phyloP scores from a whole-genome alignment of 164 flowering plant genomes.

The Nelumbo lutea region DNA sequence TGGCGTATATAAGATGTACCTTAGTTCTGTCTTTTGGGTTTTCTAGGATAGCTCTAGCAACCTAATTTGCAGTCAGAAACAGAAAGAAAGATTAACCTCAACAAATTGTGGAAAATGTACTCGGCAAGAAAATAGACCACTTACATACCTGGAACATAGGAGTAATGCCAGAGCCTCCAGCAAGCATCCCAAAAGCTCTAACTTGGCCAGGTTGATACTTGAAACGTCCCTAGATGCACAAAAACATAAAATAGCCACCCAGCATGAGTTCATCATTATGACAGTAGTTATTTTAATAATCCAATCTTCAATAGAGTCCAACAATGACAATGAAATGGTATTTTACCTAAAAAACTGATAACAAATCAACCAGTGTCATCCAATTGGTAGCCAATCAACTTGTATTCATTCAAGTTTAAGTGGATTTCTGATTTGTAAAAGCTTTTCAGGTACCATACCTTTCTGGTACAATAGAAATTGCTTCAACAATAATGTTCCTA shows the following conservation, averaged over 20 bases:
- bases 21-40: slow-evolving; percentile 78
- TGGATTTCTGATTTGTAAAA: no score
- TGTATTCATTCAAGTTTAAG: no score
- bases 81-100: neutral
- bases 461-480: no score
- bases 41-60: slow-evolving; percentile 89
- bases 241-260: slow-evolving; percentile 4
- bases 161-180: slow-evolving; percentile 98
- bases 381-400: no score
- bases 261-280: neutral
- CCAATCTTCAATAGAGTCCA: no score
- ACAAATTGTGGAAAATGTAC: neutral
- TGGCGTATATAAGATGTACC: slow-evolving; percentile 88
- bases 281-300: no score
- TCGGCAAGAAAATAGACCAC: neutral
- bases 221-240: slow-evolving; percentile 74
- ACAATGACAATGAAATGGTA: no score
- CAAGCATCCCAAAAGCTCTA: slow-evolving; percentile 96
- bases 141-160: slow-evolving; percentile 90
- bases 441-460: no score
- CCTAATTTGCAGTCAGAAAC: slow-evolving; percentile 33
- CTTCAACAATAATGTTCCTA: no score
- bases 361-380: no score
- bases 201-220: slow-evolving; percentile 86
- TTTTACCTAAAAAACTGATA: no score